Evolutionary conservation across 2,329 filamentous ascomycete species (phyloP).

Genomic region (Aspergillus vadensis): DNA sequence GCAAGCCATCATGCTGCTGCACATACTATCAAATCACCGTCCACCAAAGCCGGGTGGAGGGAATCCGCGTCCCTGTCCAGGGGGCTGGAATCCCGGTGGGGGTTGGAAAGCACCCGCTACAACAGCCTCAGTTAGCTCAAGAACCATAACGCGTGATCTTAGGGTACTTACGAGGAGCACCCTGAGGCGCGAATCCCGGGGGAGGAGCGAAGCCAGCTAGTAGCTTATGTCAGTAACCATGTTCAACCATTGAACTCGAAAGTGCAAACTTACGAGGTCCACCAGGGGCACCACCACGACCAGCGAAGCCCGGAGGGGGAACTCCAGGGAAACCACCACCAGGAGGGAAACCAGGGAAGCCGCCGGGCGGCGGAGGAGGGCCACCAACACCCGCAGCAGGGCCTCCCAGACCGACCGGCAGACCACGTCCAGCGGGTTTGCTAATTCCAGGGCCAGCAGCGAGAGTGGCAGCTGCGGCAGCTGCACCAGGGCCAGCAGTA

Average conservation of each 20-base stretch:
- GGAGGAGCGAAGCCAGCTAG: constrained; percentile 52
- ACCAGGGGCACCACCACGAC: constrained; percentile 53
- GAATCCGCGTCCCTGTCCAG: constrained; percentile 55
- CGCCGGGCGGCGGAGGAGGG: constrained; percentile 66
- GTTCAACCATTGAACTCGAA: not conserved
- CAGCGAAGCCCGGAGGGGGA: constrained; percentile 53
- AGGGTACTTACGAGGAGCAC: constrained; percentile 48
- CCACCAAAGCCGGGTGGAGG: constrained; percentile 55
- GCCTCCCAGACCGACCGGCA: constrained; percentile 79
- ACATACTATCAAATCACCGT: constrained; percentile 34
- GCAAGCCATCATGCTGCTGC: constrained; percentile 28
- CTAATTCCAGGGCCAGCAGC: constrained; percentile 85
- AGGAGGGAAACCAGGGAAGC: constrained; percentile 54
- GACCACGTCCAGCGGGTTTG: constrained; percentile 84
- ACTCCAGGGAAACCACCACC: constrained; percentile 58
- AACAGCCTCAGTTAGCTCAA: constrained; percentile 41
- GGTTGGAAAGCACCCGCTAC: constrained; percentile 58
- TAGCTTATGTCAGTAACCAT: constrained; percentile 1
- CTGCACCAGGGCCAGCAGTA: constrained; percentile 66
- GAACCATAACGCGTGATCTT: constrained; percentile 13
- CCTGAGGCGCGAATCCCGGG: constrained; percentile 50
- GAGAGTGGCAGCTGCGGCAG: constrained; percentile 64
- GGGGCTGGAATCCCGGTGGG: constrained; percentile 74
- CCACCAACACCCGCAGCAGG: constrained; percentile 86
- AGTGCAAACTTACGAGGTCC: constrained; percentile 52